Percentiles rank a stretch among this genome's conserved stretches.
Conservation (phyloP, 2,329 filamentous ascomycete species). For the Fusarium bulbicola region DNA sequence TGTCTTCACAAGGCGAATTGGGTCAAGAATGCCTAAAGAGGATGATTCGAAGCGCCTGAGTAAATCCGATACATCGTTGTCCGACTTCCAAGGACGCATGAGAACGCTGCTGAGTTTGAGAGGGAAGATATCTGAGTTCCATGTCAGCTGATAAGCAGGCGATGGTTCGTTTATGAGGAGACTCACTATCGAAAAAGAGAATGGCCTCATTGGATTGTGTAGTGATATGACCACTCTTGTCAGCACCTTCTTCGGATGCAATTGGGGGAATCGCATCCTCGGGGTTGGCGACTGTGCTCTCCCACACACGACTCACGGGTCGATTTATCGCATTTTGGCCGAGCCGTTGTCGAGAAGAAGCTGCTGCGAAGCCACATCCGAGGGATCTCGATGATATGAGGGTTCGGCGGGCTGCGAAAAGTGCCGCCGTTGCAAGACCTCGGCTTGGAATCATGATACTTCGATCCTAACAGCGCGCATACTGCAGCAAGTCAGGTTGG, state of each 20-base stretch:
- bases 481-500: background rate
- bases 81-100: conserved; percentile 58
- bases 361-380: conserved; percentile 16
- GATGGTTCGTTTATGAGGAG: background rate
- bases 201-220: conserved; percentile 80
- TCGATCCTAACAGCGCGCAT: conserved; percentile 10
- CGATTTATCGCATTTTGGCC: background rate
- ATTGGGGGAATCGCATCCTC: conserved; percentile 11
- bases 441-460: conserved; percentile 44
- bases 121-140: conserved; percentile 78
- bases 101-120: conserved; percentile 69
- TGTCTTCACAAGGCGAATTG: conserved; percentile 63
- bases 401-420: conserved; percentile 38
- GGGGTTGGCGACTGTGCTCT: conserved; percentile 38
- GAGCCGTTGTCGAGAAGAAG: conserved; percentile 16
- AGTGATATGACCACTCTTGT: conserved; percentile 84
- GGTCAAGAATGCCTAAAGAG: conserved; percentile 60
- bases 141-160: background rate
- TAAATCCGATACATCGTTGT: conserved; percentile 59
- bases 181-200: conserved; percentile 87
- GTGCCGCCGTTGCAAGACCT: conserved; percentile 37
- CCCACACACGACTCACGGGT: conserved; percentile 35
- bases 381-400: conserved; percentile 16
- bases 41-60: conserved; percentile 62
- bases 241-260: conserved; percentile 55